Percentiles rank a stretch among this genome's conserved stretches.
Evolutionary conservation across 257 asterid species (phyloP).

Genomic region (Solanum pennellii): DNA sequence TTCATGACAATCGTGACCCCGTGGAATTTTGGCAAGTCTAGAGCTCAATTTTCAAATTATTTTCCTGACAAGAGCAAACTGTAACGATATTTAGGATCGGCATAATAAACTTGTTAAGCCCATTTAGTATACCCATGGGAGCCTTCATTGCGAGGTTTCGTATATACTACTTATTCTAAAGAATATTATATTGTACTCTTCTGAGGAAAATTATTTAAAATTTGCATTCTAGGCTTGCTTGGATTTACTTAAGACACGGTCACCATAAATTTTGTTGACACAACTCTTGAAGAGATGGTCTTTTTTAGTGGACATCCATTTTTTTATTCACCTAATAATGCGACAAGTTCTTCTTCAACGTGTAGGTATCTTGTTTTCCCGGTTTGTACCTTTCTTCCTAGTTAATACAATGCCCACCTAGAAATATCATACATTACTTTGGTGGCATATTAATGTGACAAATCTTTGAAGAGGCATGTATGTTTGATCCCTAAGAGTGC

Average conservation of each 20-base stretch:
- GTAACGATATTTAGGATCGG: background rate
- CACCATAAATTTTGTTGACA: background rate
- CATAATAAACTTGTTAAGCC: background rate
- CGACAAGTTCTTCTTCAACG: too few relatives aligned
- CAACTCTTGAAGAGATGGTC: background rate
- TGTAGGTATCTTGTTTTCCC: background rate
- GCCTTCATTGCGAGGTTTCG: background rate
- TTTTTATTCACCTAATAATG: too few relatives aligned
- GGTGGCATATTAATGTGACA: background rate
- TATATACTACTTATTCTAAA: too few relatives aligned
- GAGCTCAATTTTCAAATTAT: background rate
- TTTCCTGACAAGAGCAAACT: background rate
- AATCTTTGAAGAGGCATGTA: background rate
- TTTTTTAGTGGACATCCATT: background rate
- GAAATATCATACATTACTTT: background rate
- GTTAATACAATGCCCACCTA: background rate
- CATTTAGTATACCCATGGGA: background rate
- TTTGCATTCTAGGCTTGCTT: background rate
- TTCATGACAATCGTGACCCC: background rate
- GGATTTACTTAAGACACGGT: too few relatives aligned
- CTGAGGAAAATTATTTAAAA: too few relatives aligned
- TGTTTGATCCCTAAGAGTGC: background rate
- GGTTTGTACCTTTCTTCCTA: background rate
- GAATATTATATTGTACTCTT: background rate
- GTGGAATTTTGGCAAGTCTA: conserved; percentile 9